Base-by-base conservation (phyloP, 2,329 filamentous ascomycete species). In the Sporothrix globosa region DNA sequence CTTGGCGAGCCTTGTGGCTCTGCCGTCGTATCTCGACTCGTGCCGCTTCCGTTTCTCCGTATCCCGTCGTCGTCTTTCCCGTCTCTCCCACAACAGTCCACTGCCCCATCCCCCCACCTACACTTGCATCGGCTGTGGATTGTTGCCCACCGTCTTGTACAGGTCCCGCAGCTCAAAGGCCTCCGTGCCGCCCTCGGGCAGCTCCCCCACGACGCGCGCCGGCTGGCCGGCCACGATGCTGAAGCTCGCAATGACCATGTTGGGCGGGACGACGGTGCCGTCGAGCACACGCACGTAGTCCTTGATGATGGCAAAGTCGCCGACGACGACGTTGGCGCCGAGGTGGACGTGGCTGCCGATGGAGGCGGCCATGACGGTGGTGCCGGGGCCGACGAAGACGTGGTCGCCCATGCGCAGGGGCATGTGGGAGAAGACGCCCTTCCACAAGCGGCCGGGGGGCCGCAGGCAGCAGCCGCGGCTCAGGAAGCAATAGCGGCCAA, bases 401-500 rank as follows among this genome's bases (percentile, higher is more conserved):
- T 98, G 95, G 79, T 97, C 94, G 60, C 93, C 93, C 74, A 99
- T 91, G 73, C 96, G 92, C 75, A 98, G 90, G 10, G 94, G 94
- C 80, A 95, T 95, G 81, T 94, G 92, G 54, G 90, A 91, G 77
- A 92, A 91, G 48, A 83, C 80, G 7, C 93, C 93, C 76, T 94
- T 90, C 79, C 93, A 92, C 66, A 96, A 83, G 34, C 94, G 88
- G 44, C 91, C 92, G 0, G 96, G 94, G 0, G 96, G 96, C 4
- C 92, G 90, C 68, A 99, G 84, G 60, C 93, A 88, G 73, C 88
- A 91, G 3, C 90, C 90, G 17, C 90, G 88, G 70, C 91, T 91
- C 67, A 99, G 87, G 78, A 97, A 94, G 77, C 92, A 97, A 80
- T 97, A 97, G 44, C 93, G 88, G 0, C 96, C 96, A 75, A 98